Conservation (phyloP, 139 green algal genomes). For the Haematococcus lacustris region DNA sequence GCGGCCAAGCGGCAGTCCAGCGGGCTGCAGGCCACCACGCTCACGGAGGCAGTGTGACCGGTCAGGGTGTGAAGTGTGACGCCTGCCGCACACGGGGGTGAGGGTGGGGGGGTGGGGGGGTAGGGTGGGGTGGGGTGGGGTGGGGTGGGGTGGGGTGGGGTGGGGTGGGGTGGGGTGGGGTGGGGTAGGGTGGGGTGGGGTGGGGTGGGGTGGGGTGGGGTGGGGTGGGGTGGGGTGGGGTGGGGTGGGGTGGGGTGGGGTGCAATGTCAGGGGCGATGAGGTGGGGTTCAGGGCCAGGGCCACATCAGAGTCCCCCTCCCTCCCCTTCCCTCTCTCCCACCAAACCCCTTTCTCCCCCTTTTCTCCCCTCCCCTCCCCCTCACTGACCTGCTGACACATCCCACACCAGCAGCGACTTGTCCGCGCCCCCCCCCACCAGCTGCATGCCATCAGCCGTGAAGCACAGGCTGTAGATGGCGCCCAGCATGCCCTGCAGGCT, state of each 20-base stretch:
- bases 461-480: slow-evolving; percentile 45
- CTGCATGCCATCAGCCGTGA: slow-evolving; percentile 42
- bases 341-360: too few species aligned
- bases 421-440: slow-evolving; percentile 58
- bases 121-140: too few species aligned
- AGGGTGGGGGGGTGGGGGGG: too few species aligned
- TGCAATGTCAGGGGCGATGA: neutral
- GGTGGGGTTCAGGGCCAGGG: neutral
- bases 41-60: slow-evolving; percentile 36
- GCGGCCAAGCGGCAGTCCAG: neutral
- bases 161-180: too few species aligned
- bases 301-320: too few species aligned
- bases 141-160: too few species aligned
- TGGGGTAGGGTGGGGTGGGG: too few species aligned
- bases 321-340: neutral
- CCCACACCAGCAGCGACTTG: slow-evolving; percentile 58
- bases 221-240: too few species aligned
- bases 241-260: neutral
- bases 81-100: too few species aligned
- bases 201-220: too few species aligned
- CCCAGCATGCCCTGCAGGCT: slow-evolving; percentile 41
- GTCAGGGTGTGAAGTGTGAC: slow-evolving; percentile 61
- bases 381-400: slow-evolving; percentile 20
- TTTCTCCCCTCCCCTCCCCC: slow-evolving; percentile 30
- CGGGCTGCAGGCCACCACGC: neutral